A percentile compares a stretch with the other conserved stretches of the same genome.
phyloP scores from a whole-genome alignment of 495 filamentous ascomycete genomes.

The Hypomontagnella submonticulosa region DNA sequence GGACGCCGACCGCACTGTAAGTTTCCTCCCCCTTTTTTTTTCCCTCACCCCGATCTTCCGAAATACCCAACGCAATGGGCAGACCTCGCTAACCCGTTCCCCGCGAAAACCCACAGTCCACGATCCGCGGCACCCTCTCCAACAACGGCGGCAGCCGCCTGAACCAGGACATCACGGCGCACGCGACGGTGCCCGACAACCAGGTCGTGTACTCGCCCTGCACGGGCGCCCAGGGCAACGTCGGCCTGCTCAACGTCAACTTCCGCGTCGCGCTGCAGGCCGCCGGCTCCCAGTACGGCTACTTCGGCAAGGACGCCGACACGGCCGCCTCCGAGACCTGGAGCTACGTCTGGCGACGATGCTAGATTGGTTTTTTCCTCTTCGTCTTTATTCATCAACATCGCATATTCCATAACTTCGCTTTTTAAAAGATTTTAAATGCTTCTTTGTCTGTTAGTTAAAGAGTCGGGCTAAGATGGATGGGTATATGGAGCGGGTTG shows the following conservation, averaged over 20 bases:
- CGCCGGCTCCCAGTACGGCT: slow-evolving; percentile 46
- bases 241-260: slow-evolving; percentile 59
- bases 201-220: slow-evolving; percentile 54
- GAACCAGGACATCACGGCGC: slow-evolving; percentile 48
- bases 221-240: slow-evolving; percentile 47
- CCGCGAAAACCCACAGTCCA: slow-evolving; percentile 39
- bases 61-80: too few species aligned
- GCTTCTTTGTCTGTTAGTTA: not conserved
- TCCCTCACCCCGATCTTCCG: slow-evolving; percentile 2
- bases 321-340: slow-evolving; percentile 49
- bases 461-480: slow-evolving; percentile 5
- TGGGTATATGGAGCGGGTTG: too few species aligned
- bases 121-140: slow-evolving; percentile 40
- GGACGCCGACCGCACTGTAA: slow-evolving; percentile 51
- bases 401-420: not conserved
- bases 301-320: slow-evolving; percentile 52
- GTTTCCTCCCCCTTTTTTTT: slow-evolving; percentile 6
- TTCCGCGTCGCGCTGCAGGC: slow-evolving; percentile 54
- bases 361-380: slow-evolving; percentile 40
- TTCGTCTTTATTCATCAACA: slow-evolving; percentile 1
- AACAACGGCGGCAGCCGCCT: slow-evolving; percentile 44
- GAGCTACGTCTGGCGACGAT: slow-evolving; percentile 57
- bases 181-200: slow-evolving; percentile 38
- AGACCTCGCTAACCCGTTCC: not conserved
- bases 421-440: not conserved